Percentiles rank a stretch among this genome's conserved stretches.
These are phyloP conservation scores for Schoenoplectus tabernaemontani DNA, from an alignment of 202 grass and related monocot genomes.

Conservation along the genomic window DNA sequence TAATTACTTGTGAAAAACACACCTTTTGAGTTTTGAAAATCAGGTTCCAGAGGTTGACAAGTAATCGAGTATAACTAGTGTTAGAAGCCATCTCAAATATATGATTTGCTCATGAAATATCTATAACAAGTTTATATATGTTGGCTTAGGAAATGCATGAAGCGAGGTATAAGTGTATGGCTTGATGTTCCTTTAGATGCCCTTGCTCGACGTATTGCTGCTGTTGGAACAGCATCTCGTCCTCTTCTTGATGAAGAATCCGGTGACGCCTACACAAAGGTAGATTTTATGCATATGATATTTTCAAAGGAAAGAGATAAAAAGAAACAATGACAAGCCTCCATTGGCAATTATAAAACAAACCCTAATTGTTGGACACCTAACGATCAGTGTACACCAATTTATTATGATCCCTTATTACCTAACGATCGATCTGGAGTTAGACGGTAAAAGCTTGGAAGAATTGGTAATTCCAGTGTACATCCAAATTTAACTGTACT, in stretches of 20 bases:
- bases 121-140: conserved; percentile 10
- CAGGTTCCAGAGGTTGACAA: background rate
- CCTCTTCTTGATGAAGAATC: conserved; percentile 90
- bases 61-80: background rate
- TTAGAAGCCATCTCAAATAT: conserved; percentile 16
- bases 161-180: conserved; percentile 74
- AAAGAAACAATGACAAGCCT: background rate
- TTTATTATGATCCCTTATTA: background rate
- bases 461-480: background rate
- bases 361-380: too few relatives aligned
- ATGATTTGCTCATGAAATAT: conserved; percentile 17
- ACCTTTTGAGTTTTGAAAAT: background rate
- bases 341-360: too few relatives aligned
- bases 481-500: background rate
- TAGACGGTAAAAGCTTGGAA: background rate
- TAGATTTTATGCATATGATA: conserved; percentile 18
- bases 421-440: background rate
- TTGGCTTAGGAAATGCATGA: conserved; percentile 73
- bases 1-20: background rate
- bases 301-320: background rate
- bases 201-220: conserved; percentile 76
- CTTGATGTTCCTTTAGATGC: conserved; percentile 91
- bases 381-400: too few relatives aligned
- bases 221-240: conserved; percentile 71
- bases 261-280: conserved; percentile 78